Base-by-base conservation (phyloP, 192 early-diverging fungal genomes). In the Coemansia sp. region DNA sequence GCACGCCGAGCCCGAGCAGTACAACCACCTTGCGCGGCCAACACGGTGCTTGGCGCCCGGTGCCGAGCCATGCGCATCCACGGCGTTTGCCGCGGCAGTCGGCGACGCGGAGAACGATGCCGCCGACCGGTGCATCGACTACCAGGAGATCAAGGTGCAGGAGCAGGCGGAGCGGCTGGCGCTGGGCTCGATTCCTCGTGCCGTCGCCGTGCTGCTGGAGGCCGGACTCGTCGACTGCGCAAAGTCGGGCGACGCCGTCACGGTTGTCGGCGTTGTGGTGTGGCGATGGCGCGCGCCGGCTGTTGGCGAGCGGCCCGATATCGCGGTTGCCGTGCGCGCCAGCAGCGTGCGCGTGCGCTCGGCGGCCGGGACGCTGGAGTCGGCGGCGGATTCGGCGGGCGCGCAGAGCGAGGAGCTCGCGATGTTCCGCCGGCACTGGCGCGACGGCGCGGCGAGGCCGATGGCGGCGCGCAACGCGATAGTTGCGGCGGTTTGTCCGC, bases 181-280 rank as follows among this genome's bases (percentile, higher is more conserved):
- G 1, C 90, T 95, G 1, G 97, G 97, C 73, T 90, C 95, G 51
- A 79, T 99, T 48, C 97, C 97, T 32, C 92, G 97, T 21, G 89
- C 90, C 73, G 89, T 94, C 48, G 95, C 96, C 45, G 91, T 99
- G 10, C 91, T 99, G 46, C 84, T 94, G 66, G 83, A 97, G 40
- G 94, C 94, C 90, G 97, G 97, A 77, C 83, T 99, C 60, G 96
- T 99, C 59, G 97, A 99, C 76, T 88, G 86, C 61, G 95, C 93
- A 36, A 90, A 95, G 63, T 95, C 97, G 42, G 97, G 97, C 63
- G 97, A 99, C 72, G 94, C 95, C 75, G 89, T 99, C 51, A 91
- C 95, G 72, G 86, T 99, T 22, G 97, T 93, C 9, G 97, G 96
- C 59, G 87, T 97, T 21, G 97, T 97, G 77, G 87, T 93, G 55